These are phyloP conservation scores for Debaryomyces hansenii DNA, from an alignment of 805 yeast genomes.

Conservation along the genomic window DNA sequence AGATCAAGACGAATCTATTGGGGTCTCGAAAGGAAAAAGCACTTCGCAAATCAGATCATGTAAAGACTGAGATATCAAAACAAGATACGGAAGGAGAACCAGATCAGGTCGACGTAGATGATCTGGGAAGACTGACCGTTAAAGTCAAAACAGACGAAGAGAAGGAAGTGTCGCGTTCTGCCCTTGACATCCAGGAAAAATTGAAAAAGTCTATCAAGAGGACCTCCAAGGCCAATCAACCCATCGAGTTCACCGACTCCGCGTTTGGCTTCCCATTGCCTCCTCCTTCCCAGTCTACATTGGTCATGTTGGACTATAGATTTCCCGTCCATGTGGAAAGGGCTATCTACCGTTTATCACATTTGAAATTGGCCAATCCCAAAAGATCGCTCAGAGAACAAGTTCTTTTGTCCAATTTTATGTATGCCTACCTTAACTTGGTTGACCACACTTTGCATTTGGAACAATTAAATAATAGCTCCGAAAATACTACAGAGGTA, in stretches of 20 bases:
- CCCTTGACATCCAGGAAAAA: constrained; percentile 42
- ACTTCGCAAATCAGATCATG: background rate
- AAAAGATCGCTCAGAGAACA: constrained; percentile 89
- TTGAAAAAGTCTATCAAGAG: constrained; percentile 42
- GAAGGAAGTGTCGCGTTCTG: background rate
- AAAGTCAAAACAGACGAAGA: background rate
- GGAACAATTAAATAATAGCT: constrained; percentile 51
- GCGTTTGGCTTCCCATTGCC: constrained; percentile 89
- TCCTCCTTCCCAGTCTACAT: constrained; percentile 71
- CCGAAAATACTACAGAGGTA: constrained; percentile 5
- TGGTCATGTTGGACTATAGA: constrained; percentile 79
- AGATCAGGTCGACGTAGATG: background rate
- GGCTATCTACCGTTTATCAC: constrained; percentile 90
- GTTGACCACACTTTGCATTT: constrained; percentile 87
- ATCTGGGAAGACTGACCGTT: background rate
- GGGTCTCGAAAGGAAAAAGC: background rate
- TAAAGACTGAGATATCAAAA: background rate
- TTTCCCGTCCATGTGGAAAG: constrained; percentile 95
- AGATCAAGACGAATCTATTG: background rate
- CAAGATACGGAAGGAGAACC: background rate
- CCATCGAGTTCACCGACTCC: constrained; percentile 60
- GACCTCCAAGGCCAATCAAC: constrained; percentile 44
- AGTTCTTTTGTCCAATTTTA: constrained; percentile 89
- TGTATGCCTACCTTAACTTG: constrained; percentile 94
- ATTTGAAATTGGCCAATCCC: constrained; percentile 91